Evolutionary conservation across 129 eudicot species (phyloP).

Genomic region (Smallanthus sonchifolius): DNA sequence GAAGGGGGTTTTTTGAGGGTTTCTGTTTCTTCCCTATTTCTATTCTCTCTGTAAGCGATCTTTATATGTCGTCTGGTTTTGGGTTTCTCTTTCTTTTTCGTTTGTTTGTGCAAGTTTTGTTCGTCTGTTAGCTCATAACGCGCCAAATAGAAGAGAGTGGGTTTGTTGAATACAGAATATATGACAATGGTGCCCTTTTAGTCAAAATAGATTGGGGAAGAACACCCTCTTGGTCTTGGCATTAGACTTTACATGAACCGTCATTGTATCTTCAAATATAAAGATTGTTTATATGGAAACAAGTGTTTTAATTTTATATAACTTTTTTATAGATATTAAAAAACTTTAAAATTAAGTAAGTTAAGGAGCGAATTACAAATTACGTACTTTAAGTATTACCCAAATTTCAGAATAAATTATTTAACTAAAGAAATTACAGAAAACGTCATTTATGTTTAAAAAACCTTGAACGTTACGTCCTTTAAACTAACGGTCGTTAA

Average conservation of each 20-base stretch:
- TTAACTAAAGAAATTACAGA: no score
- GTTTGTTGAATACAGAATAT: neutral
- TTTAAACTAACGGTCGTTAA: no score
- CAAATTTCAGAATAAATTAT: no score
- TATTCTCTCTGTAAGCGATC: constrained; percentile 9
- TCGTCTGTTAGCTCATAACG: constrained; percentile 19
- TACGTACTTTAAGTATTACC: no score
- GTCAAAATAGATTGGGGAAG: constrained; percentile 18
- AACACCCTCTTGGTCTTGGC: constrained; percentile 3
- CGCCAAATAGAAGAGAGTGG: constrained; percentile 34
- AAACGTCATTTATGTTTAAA: no score
- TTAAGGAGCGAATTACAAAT: no score
- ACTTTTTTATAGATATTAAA: no score
- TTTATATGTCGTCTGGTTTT: constrained; percentile 14
- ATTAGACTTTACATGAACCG: constrained; percentile 7
- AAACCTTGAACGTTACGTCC: no score
- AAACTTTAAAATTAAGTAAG: no score
- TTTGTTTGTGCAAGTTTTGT: constrained; percentile 8
- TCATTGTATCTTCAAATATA: neutral
- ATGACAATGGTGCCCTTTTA: constrained; percentile 23
- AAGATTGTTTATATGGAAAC: neutral
- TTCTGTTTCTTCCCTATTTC: neutral
- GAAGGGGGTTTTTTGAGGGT: constrained; percentile 26
- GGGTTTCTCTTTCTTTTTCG: constrained; percentile 5
- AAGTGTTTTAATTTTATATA: no score